Base-by-base conservation (phyloP, 1,139 yeast genomes). In the Hyphopichia buzzinii region DNA sequence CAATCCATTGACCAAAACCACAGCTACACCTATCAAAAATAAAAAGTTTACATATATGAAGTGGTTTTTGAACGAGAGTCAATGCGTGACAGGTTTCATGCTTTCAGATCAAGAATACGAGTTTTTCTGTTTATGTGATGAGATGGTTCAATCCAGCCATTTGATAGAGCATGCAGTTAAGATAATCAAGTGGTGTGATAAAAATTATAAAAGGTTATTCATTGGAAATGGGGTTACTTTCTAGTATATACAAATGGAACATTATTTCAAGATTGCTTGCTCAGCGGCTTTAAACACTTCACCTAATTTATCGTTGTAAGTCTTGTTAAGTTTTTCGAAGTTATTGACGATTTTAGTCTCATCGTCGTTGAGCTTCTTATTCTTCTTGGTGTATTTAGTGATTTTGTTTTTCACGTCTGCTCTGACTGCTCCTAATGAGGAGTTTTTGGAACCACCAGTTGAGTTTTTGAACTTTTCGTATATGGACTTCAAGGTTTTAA, bases 261-360 rank as follows among this genome's bases (percentile, higher is more conserved):
- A 2, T 40, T 49, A 65, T 43, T 66, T 67, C 40, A 62, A 46
- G 21, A 70, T 59, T 26, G 71, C 64, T 50, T 76, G 74, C 54
- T 83, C 89, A 3, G 81, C 79, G 24, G 67, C 66, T 55, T 84
- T 85, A 52, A 74, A 74, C 14, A 73, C 68, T 3, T 77, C 81
- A 27, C 67, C 62, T 35, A 89, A 64, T 51, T 80, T 80, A 16
- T 72, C 79, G 12, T 69, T 58, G 56, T 79, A 85, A 21, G 69
- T 68, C 54, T 86, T 87, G 56, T 80, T 85, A 21, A 82, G 46
- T 44, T 76, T 75, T 49, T 89, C 96, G 35, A 85, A 72, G 29
- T 81, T 80, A 26, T 66, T 67, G 33, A 74, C 68, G 23, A 74
- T 59, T 47, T 75, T 78, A 41, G 67, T 71, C 32, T 81, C 76